These are phyloP conservation scores for Physcomitrellopsis africana DNA, from an alignment of 225 moss, liverwort and hornwort genomes.

Conservation along the genomic window DNA sequence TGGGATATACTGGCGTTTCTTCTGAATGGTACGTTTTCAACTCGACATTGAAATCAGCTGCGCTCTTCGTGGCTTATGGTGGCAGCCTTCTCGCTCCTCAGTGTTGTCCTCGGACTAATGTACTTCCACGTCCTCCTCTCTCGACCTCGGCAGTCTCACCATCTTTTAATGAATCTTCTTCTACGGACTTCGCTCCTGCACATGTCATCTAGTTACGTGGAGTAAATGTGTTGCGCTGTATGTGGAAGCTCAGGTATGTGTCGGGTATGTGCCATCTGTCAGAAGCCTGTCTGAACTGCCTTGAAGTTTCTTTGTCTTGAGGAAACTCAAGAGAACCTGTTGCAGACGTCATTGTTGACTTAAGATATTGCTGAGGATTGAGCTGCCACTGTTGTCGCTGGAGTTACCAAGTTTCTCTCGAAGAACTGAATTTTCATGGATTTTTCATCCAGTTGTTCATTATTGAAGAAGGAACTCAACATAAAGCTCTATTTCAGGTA, in stretches of 20 bases:
- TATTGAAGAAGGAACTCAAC: too few species aligned
- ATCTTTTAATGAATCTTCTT: constrained; percentile 34
- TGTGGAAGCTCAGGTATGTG: neutral
- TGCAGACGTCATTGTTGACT: too few species aligned
- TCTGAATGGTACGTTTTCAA: constrained; percentile 87
- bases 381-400: too few species aligned
- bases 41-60: constrained; percentile 86
- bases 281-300: constrained; percentile 9
- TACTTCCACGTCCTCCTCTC: constrained; percentile 52
- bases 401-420: too few species aligned
- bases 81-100: constrained; percentile 32
- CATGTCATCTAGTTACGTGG: constrained; percentile 13
- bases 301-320: neutral
- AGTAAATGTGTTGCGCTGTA: constrained; percentile 9
- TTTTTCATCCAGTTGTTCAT: too few species aligned
- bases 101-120: constrained; percentile 60
- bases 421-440: too few species aligned
- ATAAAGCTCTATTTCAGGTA: neutral
- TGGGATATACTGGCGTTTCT: constrained; percentile 75
- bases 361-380: too few species aligned
- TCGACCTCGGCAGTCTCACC: constrained; percentile 42
- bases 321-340: neutral
- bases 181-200: constrained; percentile 35
- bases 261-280: too few species aligned
- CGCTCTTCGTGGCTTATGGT: constrained; percentile 62